Evolutionary conservation across 2,329 filamentous ascomycete species (phyloP).

Genomic region (Microsporum audouinii): DNA sequence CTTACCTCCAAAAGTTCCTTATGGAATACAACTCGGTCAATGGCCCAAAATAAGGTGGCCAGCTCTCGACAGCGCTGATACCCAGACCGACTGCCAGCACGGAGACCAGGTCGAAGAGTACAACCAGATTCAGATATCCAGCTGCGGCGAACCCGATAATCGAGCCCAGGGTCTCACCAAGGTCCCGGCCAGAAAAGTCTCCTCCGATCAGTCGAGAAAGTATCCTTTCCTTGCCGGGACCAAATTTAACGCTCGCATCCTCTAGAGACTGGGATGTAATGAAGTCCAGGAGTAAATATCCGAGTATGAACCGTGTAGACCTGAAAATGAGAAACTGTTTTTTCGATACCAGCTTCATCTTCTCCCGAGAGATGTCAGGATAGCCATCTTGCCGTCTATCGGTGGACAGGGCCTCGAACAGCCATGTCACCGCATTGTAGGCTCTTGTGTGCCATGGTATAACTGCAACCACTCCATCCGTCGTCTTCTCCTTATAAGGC

Average conservation of each 20-base stretch:
- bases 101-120: neutral
- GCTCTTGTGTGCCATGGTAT: neutral
- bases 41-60: conserved; percentile 9
- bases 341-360: neutral
- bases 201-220: neutral
- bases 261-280: conserved; percentile 1
- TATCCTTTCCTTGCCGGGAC: conserved; percentile 6
- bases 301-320: conserved; percentile 1
- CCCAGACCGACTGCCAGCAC: conserved; percentile 6
- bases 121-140: neutral
- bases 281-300: conserved; percentile 10
- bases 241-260: conserved; percentile 6
- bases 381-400: neutral
- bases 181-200: neutral
- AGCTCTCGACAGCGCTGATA: neutral
- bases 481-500: neutral
- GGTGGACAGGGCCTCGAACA: neutral
- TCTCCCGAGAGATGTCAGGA: conserved; percentile 1
- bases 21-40: conserved; percentile 8
- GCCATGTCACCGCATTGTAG: neutral
- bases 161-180: conserved; percentile 6
- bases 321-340: conserved; percentile 7
- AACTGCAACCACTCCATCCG: neutral
- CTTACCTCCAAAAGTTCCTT: conserved; percentile 11
- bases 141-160: conserved; percentile 5